Evolutionary conservation across 306 rosid species (phyloP).

Genomic region (Psophocarpus tetragonolobus): DNA sequence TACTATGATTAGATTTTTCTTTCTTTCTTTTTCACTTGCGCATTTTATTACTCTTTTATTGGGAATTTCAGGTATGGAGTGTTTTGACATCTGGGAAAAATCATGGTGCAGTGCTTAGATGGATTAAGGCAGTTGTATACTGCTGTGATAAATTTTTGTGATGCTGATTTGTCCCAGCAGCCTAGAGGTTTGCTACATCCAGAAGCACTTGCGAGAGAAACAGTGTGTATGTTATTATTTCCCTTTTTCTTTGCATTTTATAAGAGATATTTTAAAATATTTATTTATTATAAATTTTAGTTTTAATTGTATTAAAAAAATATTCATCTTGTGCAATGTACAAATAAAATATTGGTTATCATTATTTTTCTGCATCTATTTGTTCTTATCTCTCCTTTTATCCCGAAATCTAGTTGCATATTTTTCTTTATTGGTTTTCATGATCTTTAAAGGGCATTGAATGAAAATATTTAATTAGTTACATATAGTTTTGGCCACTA

Average conservation of each 20-base stretch:
- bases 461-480: not conserved
- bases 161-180: slow-evolving; percentile 36
- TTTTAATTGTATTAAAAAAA: too few species aligned
- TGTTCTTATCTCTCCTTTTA: not conserved
- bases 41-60: not conserved
- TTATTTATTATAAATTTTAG: too few species aligned
- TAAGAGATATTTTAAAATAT: not conserved
- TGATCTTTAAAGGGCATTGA: not conserved
- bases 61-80: slow-evolving; percentile 56
- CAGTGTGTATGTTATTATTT: slow-evolving; percentile 60
- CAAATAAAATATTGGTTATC: too few species aligned
- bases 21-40: not conserved
- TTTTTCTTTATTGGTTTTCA: not conserved
- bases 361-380: not conserved
- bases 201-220: slow-evolving; percentile 66
- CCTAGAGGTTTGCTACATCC: slow-evolving; percentile 61
- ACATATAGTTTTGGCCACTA: not conserved
- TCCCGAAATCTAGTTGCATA: not conserved
- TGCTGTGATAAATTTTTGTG: slow-evolving; percentile 49
- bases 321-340: not conserved
- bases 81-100: slow-evolving; percentile 54
- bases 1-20: not conserved
- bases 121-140: slow-evolving; percentile 56
- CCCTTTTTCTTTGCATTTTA: slow-evolving; percentile 19
- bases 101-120: slow-evolving; percentile 69